These are phyloP conservation scores for Schizonepeta tenuifolia DNA, from an alignment of 257 asterid genomes.

Conservation along the genomic window DNA sequence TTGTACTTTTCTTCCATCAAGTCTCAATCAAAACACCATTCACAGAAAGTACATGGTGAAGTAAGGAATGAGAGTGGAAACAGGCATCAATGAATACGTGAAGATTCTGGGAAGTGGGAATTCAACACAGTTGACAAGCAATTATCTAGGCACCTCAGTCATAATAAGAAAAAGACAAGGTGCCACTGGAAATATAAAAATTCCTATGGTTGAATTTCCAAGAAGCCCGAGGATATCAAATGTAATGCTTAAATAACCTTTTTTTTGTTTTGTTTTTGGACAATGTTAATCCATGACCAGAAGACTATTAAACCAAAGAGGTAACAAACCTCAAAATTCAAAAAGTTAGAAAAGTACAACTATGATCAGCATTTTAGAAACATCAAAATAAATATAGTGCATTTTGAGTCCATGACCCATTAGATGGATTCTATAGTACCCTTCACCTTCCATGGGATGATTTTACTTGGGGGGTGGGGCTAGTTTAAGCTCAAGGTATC, in stretches of 20 bases:
- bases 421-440: neutral
- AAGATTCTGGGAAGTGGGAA: neutral
- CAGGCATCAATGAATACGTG: neutral
- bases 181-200: neutral
- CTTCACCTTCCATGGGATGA: neutral
- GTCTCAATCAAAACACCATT: constrained; percentile 9
- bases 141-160: neutral
- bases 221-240: neutral
- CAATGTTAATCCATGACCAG: neutral
- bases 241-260: neutral
- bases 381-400: neutral
- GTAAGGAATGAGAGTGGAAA: neutral
- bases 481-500: neutral
- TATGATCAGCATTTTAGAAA: neutral
- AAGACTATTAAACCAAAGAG: constrained; percentile 7
- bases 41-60: neutral
- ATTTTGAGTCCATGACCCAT: neutral
- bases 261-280: neutral
- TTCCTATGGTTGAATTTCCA: neutral
- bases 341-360: neutral
- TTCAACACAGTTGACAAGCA: neutral
- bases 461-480: neutral
- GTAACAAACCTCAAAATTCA: constrained; percentile 1
- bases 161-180: neutral
- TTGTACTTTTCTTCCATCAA: neutral